These are phyloP conservation scores for Yamadazyma friedrichii DNA, from an alignment of 1,139 yeast genomes.

Conservation along the genomic window DNA sequence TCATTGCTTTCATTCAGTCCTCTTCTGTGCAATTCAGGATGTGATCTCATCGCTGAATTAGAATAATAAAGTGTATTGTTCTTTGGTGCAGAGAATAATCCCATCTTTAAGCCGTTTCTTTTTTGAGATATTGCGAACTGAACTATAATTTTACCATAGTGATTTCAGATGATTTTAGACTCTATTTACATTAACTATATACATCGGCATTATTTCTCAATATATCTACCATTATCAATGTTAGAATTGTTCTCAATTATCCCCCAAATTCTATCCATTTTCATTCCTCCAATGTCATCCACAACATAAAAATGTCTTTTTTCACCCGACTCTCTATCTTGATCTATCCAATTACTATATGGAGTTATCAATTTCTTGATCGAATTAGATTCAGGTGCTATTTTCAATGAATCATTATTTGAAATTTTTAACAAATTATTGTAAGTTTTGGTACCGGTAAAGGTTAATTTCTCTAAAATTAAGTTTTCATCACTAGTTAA, in stretches of 20 bases:
- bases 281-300: constrained; percentile 77
- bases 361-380: constrained; percentile 40
- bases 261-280: constrained; percentile 85
- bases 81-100: constrained; percentile 15
- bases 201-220: constrained; percentile 12
- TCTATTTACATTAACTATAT: no score
- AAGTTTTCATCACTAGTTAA: constrained; percentile 60
- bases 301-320: constrained; percentile 53
- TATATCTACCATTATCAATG: constrained; percentile 62
- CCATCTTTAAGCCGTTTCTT: constrained; percentile 10
- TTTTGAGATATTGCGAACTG: constrained; percentile 3
- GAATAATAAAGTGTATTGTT: constrained; percentile 12
- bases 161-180: not conserved
- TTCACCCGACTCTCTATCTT: constrained; percentile 32
- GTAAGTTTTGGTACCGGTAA: constrained; percentile 65
- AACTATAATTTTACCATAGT: no score
- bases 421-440: constrained; percentile 57
- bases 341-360: constrained; percentile 59
- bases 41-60: constrained; percentile 14
- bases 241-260: constrained; percentile 67
- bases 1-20: constrained; percentile 8
- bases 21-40: constrained; percentile 16
- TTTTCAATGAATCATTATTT: constrained; percentile 38
- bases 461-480: constrained; percentile 65
- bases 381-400: constrained; percentile 21